Conservation (phyloP, 2,329 filamentous ascomycete genomes). For the Cladosporium sp. region DNA sequence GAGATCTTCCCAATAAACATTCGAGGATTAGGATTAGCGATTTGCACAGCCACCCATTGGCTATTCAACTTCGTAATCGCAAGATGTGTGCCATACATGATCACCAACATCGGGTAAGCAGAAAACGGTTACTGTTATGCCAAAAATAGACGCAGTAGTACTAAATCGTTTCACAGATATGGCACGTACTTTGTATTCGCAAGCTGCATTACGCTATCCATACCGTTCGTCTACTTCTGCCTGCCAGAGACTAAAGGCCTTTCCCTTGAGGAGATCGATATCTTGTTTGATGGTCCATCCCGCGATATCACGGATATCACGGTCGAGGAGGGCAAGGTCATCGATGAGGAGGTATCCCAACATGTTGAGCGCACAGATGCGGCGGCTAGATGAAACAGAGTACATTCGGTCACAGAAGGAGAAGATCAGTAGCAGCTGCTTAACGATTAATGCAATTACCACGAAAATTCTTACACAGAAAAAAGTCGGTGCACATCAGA, state of each 20-base stretch:
- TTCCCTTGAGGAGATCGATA: constrained; percentile 39
- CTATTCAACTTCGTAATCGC: constrained; percentile 29
- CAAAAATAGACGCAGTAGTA: neutral
- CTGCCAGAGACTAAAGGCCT: constrained; percentile 43
- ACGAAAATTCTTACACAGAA: neutral
- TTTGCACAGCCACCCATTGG: constrained; percentile 26
- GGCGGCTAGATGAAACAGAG: neutral
- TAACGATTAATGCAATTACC: neutral
- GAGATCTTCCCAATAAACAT: constrained; percentile 20
- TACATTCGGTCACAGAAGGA: neutral
- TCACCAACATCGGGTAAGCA: constrained; percentile 14
- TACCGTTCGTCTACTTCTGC: constrained; percentile 41
- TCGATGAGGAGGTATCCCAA: neutral
- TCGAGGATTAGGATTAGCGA: constrained; percentile 20
- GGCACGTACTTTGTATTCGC: constrained; percentile 25
- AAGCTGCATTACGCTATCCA: constrained; percentile 28
- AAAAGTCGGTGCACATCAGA: too few relatives aligned
- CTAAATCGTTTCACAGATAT: neutral
- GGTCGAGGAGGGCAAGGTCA: constrained; percentile 31
- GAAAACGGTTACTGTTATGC: neutral
- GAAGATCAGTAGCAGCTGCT: neutral
- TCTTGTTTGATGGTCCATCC: constrained; percentile 48
- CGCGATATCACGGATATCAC: constrained; percentile 38
- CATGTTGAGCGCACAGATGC: constrained; percentile 3
- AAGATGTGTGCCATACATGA: constrained; percentile 23